Base-by-base conservation (phyloP, 2,329 filamentous ascomycete species). In the Keithomyces neogunnii region DNA sequence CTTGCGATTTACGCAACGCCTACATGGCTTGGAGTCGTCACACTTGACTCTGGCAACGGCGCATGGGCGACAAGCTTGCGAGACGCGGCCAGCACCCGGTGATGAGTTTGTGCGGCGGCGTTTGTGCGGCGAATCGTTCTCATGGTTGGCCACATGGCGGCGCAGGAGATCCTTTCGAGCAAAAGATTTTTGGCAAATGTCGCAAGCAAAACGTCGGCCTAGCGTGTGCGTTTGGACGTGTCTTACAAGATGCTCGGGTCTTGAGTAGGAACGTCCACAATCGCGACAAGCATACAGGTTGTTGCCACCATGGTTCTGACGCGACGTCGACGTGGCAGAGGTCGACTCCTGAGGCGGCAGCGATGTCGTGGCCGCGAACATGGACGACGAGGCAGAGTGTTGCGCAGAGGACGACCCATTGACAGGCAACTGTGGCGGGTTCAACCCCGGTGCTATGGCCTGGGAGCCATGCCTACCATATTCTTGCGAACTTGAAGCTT, bases 31-130 rank as follows among this genome's bases (percentile, higher is more conserved):
- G 28, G 66, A 60, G 51, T 80, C 77, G 54, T 78, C 75, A 54
- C 77, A 80, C 56, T 79, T 80, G 44, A 80, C 74, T 26, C 77
- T 68, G 9, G 77, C 76, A 19, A 69, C 61, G 3, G 77, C 76
- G 55, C 77, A 80, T 8, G 73, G 65, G 29, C 71, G 70, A 55
- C 77, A 80, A 11, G 77, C 77, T 55, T 78, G 75, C 8, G 72
- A 74, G 9, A 80, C 77, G 10, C 77, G 73, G 26, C 73, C 71
- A 2, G 72, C 67, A 13, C 67, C 71, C 3, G 73, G 71, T 1
- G 72, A 72, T 1, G 72, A 62, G 43, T 69, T 69, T 48, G 71
- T 70, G 10, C 74, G 70, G 36, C 75, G 69, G 35, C 74, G 66
- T 57, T 73, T 76, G 57, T 75, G 76, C 45, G 68, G 67, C 31